These are phyloP conservation scores for Collybia sordida DNA, from an alignment of 768 basidiomycete genomes.

Conservation along the genomic window DNA sequence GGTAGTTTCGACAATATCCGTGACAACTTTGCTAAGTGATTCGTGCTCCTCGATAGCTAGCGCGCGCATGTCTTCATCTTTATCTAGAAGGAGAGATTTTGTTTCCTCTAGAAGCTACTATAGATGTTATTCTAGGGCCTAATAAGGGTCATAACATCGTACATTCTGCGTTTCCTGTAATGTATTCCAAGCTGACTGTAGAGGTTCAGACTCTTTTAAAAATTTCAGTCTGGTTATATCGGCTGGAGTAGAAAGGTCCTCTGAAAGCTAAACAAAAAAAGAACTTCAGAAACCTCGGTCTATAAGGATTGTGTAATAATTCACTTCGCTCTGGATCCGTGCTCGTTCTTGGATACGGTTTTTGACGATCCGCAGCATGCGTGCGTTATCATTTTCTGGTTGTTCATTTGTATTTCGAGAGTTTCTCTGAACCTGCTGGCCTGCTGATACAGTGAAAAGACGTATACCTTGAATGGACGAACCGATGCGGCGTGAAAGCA, in stretches of 20 bases:
- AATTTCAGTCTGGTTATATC: conserved; percentile 60
- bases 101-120: conserved; percentile 70
- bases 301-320: conserved; percentile 8
- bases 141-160: conserved; percentile 16
- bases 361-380: conserved; percentile 54
- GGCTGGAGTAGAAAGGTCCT: conserved; percentile 49
- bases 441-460: conserved; percentile 7
- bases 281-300: neutral
- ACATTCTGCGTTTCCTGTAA: conserved; percentile 64
- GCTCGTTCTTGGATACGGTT: conserved; percentile 52
- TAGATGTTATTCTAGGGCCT: conserved; percentile 9
- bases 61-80: conserved; percentile 72
- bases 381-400: conserved; percentile 41
- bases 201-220: conserved; percentile 66
- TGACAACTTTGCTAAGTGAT: conserved; percentile 37
- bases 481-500: conserved; percentile 8
- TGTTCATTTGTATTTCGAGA: conserved; percentile 15
- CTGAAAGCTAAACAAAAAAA: conserved; percentile 42
- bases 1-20: conserved; percentile 34
- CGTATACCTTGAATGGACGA: neutral
- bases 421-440: conserved; percentile 3
- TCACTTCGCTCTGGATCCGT: conserved; percentile 43
- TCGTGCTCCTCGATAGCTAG: conserved; percentile 71
- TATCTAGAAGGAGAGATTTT: conserved; percentile 59
- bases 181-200: conserved; percentile 66